These are phyloP conservation scores for Lophiostoma macrostomum DNA, from an alignment of 495 filamentous ascomycete species.

Conservation along the genomic window DNA sequence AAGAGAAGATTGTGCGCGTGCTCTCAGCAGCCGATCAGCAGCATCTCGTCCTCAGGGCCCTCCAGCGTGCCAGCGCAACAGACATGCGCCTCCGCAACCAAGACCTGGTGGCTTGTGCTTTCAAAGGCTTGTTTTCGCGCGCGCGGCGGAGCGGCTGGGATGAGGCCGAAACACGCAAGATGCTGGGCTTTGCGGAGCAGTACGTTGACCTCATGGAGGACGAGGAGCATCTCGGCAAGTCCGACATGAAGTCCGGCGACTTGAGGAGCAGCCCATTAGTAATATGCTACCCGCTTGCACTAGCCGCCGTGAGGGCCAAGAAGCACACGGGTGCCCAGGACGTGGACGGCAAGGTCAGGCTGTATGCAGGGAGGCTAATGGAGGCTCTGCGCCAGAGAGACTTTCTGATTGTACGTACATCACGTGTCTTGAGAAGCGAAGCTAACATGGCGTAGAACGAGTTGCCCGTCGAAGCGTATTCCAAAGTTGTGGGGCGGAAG, in stretches of 20 bases:
- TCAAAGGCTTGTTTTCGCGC: constrained; percentile 28
- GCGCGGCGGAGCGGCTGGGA: constrained; percentile 34
- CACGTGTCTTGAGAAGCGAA: too few species aligned
- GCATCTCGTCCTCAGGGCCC: constrained; percentile 35
- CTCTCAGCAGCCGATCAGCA: constrained; percentile 30
- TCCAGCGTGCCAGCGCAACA: constrained; percentile 35
- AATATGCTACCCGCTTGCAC: constrained; percentile 39
- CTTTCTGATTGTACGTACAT: constrained; percentile 5
- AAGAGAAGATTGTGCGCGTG: constrained; percentile 36
- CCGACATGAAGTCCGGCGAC: constrained; percentile 20
- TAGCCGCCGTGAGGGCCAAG: constrained; percentile 38
- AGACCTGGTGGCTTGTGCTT: constrained; percentile 27
- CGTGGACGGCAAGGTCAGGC: constrained; percentile 39
- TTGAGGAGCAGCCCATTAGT: constrained; percentile 35
- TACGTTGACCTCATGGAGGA: constrained; percentile 39
- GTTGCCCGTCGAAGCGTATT: too few species aligned
- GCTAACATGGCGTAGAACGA: too few species aligned
- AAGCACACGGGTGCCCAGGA: constrained; percentile 36
- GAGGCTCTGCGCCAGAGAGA: constrained; percentile 11
- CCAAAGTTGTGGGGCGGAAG: too few species aligned
- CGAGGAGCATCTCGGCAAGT: constrained; percentile 31
- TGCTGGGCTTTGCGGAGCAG: constrained; percentile 37
- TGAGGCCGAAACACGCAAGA: constrained; percentile 29
- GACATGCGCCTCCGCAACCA: constrained; percentile 30
- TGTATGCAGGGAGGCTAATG: constrained; percentile 40